Percentiles rank a stretch among this genome's conserved stretches.
Evolutionary conservation across 148 eudicot genomes (phyloP).

Genomic region (Chenopodium album): DNA sequence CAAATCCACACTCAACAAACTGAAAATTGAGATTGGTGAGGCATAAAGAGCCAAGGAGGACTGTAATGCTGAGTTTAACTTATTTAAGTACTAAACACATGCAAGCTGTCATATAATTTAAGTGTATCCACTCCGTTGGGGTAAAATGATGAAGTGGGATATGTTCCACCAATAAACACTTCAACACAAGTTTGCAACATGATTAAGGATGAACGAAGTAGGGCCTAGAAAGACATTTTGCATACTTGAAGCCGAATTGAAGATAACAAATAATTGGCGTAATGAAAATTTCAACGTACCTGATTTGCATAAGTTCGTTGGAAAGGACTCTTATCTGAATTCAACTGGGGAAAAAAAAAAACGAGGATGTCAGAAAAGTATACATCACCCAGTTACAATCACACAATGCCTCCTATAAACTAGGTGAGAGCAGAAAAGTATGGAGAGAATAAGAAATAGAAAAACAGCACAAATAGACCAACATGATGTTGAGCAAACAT

Average conservation of each 20-base stretch:
- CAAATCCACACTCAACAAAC: background rate
- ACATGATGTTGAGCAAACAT: background rate
- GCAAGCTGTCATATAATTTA: background rate
- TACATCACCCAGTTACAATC: background rate
- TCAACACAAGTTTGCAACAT: background rate
- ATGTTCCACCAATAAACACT: background rate
- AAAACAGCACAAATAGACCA: background rate
- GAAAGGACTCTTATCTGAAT: constrained; percentile 78
- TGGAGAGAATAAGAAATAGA: background rate
- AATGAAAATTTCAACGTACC: constrained; percentile 32
- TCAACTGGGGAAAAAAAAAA: constrained; percentile 54
- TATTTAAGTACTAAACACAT: background rate
- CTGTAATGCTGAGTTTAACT: background rate
- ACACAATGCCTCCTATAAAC: background rate
- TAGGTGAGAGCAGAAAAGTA: background rate
- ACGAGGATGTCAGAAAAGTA: constrained; percentile 7
- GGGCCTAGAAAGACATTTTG: background rate
- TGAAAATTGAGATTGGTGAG: background rate
- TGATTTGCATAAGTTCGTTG: constrained; percentile 73
- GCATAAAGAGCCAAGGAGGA: background rate
- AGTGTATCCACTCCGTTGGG: background rate
- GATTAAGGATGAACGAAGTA: background rate
- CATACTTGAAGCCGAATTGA: constrained; percentile 2
- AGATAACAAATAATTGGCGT: background rate
- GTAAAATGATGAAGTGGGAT: background rate